A percentile compares a stretch with the other conserved stretches of the same genome.
Conservation (phyloP, 179 eudicot species). For the Sideroxylon spinosum region DNA sequence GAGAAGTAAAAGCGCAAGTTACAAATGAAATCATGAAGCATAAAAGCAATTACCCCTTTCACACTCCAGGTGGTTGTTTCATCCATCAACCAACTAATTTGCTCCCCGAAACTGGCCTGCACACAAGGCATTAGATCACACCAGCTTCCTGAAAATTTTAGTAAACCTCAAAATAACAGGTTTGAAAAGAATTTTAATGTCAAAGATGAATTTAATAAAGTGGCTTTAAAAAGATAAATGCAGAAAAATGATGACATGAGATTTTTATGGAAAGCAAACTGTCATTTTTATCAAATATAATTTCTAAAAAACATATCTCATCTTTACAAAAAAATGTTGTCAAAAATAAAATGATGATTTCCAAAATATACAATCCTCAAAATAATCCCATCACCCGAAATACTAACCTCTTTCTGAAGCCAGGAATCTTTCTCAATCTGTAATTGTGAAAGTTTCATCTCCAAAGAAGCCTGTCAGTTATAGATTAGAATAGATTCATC, state of each 20-base stretch:
- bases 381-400: not conserved
- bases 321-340: not conserved
- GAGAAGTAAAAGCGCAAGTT: not conserved
- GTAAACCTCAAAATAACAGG: not conserved
- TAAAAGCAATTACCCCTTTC: constrained; percentile 38
- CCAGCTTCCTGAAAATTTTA: not conserved
- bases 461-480: constrained; percentile 25
- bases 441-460: constrained; percentile 38
- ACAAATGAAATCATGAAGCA: constrained; percentile 1
- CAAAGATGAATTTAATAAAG: not conserved
- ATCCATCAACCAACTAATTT: constrained; percentile 42
- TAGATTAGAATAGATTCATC: constrained; percentile 14
- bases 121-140: constrained; percentile 9
- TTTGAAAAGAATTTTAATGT: not conserved
- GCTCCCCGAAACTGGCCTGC: constrained; percentile 40
- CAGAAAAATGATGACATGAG: not conserved
- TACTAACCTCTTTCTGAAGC: constrained; percentile 62
- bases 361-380: not conserved
- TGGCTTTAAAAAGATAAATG: not conserved
- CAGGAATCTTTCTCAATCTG: constrained; percentile 49
- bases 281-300: not conserved
- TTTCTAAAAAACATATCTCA: not conserved
- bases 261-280: not conserved
- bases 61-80: constrained; percentile 38
- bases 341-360: not conserved